A percentile compares a stretch with the other conserved stretches of the same genome.
These are phyloP conservation scores for Candida sanyaensis DNA, from an alignment of 1,139 yeast species.

Conservation along the genomic window DNA sequence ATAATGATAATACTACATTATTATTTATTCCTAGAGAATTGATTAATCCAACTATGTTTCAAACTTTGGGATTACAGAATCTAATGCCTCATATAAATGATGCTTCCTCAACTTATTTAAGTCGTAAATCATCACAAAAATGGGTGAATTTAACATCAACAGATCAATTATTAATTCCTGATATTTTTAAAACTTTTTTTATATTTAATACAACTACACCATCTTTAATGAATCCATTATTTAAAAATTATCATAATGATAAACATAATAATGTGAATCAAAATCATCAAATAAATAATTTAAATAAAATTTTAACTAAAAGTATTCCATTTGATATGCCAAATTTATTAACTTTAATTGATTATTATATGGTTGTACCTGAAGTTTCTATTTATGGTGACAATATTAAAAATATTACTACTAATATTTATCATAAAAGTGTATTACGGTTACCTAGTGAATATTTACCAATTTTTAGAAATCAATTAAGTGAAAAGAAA, in stretches of 20 bases:
- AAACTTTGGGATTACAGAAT: constrained; percentile 22
- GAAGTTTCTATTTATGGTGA: constrained; percentile 1
- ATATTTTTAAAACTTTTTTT: constrained; percentile 30
- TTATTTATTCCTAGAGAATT: constrained; percentile 25
- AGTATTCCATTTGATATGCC: constrained; percentile 40
- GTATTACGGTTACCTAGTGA: constrained; percentile 19
- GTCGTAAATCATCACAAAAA: neutral
- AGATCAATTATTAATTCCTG: constrained; percentile 21
- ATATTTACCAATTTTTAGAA: constrained; percentile 24
- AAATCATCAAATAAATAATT: constrained; percentile 8
- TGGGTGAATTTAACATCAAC: constrained; percentile 16
- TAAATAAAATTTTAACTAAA: constrained; percentile 23
- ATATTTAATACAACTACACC: constrained; percentile 28
- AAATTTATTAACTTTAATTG: constrained; percentile 26
- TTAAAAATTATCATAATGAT: constrained; percentile 1
- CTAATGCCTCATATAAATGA: constrained; percentile 15
- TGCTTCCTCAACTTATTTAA: too few relatives aligned
- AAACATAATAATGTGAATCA: constrained; percentile 10
- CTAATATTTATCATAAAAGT: constrained; percentile 19
- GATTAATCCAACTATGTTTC: constrained; percentile 20
- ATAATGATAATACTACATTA: constrained; percentile 14
- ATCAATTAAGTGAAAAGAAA: constrained; percentile 20
- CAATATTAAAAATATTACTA: constrained; percentile 1
- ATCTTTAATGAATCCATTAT: constrained; percentile 1
- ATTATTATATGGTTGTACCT: constrained; percentile 37